phyloP scores from a whole-genome alignment of 495 filamentous ascomycete genomes.

The Lentithecium fluviatile region DNA sequence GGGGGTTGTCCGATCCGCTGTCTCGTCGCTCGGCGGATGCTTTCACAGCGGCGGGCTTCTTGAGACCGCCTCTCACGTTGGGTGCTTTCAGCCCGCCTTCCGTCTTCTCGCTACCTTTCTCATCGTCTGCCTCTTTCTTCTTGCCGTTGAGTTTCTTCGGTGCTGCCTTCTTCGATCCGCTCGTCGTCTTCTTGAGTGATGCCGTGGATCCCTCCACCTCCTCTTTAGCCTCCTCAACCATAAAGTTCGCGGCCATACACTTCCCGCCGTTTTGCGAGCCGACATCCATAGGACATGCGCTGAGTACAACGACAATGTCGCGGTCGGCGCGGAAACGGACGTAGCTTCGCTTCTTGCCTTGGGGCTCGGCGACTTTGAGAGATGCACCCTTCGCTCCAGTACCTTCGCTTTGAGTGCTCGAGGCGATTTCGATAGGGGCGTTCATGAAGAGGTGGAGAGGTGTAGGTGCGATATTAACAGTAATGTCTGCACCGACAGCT shows the following conservation, averaged over 20 bases:
- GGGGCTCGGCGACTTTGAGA: slow-evolving; percentile 39
- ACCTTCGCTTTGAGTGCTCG: slow-evolving; percentile 5
- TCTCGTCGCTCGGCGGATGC: neutral
- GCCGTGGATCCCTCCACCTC: slow-evolving; percentile 3
- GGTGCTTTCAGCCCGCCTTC: slow-evolving; percentile 4
- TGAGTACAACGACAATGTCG: slow-evolving; percentile 46
- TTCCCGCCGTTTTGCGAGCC: slow-evolving; percentile 40
- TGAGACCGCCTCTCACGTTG: neutral
- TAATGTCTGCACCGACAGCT: slow-evolving; percentile 40
- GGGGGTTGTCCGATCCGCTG: neutral
- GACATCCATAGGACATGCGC: slow-evolving; percentile 46
- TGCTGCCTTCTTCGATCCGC: neutral
- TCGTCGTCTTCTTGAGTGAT: slow-evolving; percentile 14
- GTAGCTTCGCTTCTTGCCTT: slow-evolving; percentile 41
- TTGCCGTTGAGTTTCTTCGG: neutral
- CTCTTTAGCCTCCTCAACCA: slow-evolving; percentile 34
- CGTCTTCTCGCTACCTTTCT: neutral
- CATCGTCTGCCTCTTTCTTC: neutral
- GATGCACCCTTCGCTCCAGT: slow-evolving; percentile 29
- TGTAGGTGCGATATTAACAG: slow-evolving; percentile 41
- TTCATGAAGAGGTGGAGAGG: slow-evolving; percentile 48
- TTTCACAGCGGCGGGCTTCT: neutral
- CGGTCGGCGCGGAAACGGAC: slow-evolving; percentile 44
- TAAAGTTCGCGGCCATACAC: slow-evolving; percentile 44
- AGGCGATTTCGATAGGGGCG: slow-evolving; percentile 32